Percentiles rank a stretch among this genome's conserved stretches.
phyloP scores from a whole-genome alignment of 1,284 basidiomycete species.

The Fomitopsis pinicola region DNA sequence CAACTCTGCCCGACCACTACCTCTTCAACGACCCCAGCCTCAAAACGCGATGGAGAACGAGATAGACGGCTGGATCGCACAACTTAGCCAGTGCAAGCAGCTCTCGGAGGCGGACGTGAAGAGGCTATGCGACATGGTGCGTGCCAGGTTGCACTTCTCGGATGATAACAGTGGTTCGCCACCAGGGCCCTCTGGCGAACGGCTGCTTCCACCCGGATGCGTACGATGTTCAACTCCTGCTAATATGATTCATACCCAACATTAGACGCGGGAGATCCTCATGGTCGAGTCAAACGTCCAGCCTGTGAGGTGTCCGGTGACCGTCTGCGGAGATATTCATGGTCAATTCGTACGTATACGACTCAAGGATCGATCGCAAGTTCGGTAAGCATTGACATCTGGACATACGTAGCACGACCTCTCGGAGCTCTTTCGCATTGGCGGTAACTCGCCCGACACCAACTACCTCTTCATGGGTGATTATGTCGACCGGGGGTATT shows the following conservation, averaged over 20 bases:
- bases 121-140: conserved; percentile 97
- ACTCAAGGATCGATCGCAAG: conserved; percentile 13
- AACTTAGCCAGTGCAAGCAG: conserved; percentile 98
- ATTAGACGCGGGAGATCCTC: conserved; percentile 91
- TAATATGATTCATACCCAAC: conserved; percentile 17
- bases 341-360: conserved; percentile 91
- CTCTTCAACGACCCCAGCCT: conserved; percentile 2
- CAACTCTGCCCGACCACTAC: conserved; percentile 11
- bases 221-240: conserved; percentile 5
- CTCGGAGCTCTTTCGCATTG: conserved; percentile 98
- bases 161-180: conserved; percentile 27
- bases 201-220: conserved; percentile 3
- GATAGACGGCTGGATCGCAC: conserved; percentile 94
- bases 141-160: conserved; percentile 27
- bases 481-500: conserved; percentile 99
- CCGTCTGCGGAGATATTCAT: conserved; percentile 97
- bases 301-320: conserved; percentile 96
- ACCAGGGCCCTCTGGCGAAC: conserved; percentile 11
- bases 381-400: conserved; percentile 3
- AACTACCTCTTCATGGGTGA: conserved; percentile 99
- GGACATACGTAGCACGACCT: conserved; percentile 80
- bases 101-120: conserved; percentile 95
- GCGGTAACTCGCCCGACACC: conserved; percentile 98
- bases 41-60: conserved; percentile 65
- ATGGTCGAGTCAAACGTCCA: conserved; percentile 99